These are phyloP conservation scores for Talaromyces funiculosus DNA, from an alignment of 2,329 filamentous ascomycete genomes.

Conservation along the genomic window DNA sequence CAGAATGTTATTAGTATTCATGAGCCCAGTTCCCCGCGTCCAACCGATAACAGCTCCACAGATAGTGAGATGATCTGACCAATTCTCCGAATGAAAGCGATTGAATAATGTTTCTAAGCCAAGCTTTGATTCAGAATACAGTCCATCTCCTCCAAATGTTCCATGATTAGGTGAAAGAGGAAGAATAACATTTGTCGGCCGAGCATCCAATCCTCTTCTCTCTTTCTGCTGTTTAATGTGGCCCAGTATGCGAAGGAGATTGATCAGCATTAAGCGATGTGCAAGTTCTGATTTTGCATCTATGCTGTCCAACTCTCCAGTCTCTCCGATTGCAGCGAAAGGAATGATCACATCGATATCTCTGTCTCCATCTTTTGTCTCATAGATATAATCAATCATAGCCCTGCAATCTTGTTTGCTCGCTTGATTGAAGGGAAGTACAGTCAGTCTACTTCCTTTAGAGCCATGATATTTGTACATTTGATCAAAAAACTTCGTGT, in stretches of 20 bases:
- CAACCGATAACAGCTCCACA: conserved; percentile 98
- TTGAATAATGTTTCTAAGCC: conserved; percentile 96
- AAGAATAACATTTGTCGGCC: conserved; percentile 90
- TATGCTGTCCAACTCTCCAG: conserved; percentile 91
- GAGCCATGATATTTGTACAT: conserved; percentile 95
- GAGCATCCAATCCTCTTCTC: conserved; percentile 80
- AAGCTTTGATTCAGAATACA: conserved; percentile 97
- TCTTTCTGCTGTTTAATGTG: conserved; percentile 80
- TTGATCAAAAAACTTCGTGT: conserved; percentile 93
- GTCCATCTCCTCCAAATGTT: conserved; percentile 93
- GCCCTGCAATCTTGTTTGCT: conserved; percentile 72
- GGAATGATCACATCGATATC: conserved; percentile 94
- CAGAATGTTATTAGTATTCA: conserved; percentile 96
- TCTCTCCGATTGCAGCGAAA: conserved; percentile 95
- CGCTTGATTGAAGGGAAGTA: conserved; percentile 97
- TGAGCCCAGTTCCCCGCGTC: conserved; percentile 96
- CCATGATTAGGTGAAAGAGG: conserved; percentile 96
- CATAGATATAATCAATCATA: conserved; percentile 91
- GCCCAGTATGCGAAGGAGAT: conserved; percentile 84
- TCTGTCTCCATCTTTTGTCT: conserved; percentile 76
- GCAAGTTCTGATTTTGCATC: conserved; percentile 97
- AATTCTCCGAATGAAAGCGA: conserved; percentile 94
- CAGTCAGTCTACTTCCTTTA: conserved; percentile 89
- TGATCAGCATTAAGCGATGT: conserved; percentile 98
- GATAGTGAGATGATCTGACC: conserved; percentile 95